Conservation (phyloP, 2,329 filamentous ascomycete genomes). For the Triangularia verruculosa region DNA sequence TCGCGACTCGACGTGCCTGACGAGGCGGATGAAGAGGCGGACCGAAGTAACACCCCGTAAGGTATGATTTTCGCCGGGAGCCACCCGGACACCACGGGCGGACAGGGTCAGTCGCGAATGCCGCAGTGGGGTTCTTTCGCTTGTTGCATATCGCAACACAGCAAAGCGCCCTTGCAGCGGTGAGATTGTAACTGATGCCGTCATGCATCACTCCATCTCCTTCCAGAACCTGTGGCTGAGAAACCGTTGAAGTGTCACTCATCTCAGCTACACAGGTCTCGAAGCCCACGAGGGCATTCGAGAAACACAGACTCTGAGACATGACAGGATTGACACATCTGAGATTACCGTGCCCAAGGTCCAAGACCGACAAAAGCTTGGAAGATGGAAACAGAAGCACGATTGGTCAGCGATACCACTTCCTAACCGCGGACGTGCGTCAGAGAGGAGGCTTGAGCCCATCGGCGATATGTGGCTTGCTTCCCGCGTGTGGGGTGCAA, state of each 20-base stretch:
- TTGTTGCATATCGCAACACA: neutral
- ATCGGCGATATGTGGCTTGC: neutral
- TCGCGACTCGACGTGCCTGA: too few species aligned
- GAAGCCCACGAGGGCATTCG: neutral
- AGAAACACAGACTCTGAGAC: neutral
- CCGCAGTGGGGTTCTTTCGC: neutral
- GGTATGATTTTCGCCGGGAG: neutral
- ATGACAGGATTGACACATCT: neutral
- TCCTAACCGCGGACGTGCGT: neutral
- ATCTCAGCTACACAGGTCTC: neutral
- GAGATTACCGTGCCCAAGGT: neutral
- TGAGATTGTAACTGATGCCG: neutral
- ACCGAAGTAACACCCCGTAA: neutral
- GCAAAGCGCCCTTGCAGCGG: neutral
- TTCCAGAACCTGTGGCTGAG: too few species aligned
- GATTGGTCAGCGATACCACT: slow-evolving; percentile 1
- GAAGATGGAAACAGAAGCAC: neutral
- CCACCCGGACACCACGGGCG: neutral
- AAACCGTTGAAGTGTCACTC: neutral
- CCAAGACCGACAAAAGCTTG: neutral
- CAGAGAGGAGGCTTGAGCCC: neutral
- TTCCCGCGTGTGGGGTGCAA: neutral
- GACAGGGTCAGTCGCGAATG: slow-evolving; percentile 1
- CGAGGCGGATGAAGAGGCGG: too few species aligned
- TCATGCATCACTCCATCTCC: neutral